A percentile compares a stretch with the other conserved stretches of the same genome.
Conservation (phyloP, 805 yeast species). For the Ogataea degrootiae region DNA sequence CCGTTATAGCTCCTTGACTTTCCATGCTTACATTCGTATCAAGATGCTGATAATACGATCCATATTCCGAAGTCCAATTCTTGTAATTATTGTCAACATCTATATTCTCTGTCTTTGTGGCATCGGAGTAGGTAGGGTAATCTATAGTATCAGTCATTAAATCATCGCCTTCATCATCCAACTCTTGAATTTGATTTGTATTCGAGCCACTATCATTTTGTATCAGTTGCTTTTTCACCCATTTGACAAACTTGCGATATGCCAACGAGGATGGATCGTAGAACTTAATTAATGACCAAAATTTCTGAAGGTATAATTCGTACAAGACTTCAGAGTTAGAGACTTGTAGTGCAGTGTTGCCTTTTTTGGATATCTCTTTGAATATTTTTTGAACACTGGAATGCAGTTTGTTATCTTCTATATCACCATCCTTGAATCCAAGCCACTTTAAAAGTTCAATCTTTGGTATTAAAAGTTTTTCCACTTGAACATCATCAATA, state of each 20-base stretch:
- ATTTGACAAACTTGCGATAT: slow-evolving; percentile 10
- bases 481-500: slow-evolving; percentile 10
- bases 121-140: background rate
- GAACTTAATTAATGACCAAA: slow-evolving; percentile 21
- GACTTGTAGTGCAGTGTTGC: no score
- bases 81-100: background rate
- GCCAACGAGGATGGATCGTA: slow-evolving; percentile 21
- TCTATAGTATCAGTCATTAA: slow-evolving; percentile 4
- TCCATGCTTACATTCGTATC: background rate
- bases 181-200: slow-evolving; percentile 14
- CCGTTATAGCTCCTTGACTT: background rate
- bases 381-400: slow-evolving; percentile 3
- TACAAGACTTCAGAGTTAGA: slow-evolving; percentile 16
- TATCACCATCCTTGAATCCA: slow-evolving; percentile 2
- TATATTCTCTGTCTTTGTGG: background rate
- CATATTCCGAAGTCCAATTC: slow-evolving; percentile 8
- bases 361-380: background rate
- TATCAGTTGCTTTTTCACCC: slow-evolving; percentile 6
- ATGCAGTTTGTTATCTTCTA: background rate
- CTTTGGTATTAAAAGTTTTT: slow-evolving; percentile 12
- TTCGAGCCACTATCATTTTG: slow-evolving; percentile 1
- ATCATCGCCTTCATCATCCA: slow-evolving; percentile 11
- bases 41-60: slow-evolving; percentile 5
- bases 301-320: slow-evolving; percentile 15
- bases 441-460: slow-evolving; percentile 3